Evolutionary conservation across 2,329 filamentous ascomycete genomes (phyloP).

Genomic region (Aspergillus amoenus): DNA sequence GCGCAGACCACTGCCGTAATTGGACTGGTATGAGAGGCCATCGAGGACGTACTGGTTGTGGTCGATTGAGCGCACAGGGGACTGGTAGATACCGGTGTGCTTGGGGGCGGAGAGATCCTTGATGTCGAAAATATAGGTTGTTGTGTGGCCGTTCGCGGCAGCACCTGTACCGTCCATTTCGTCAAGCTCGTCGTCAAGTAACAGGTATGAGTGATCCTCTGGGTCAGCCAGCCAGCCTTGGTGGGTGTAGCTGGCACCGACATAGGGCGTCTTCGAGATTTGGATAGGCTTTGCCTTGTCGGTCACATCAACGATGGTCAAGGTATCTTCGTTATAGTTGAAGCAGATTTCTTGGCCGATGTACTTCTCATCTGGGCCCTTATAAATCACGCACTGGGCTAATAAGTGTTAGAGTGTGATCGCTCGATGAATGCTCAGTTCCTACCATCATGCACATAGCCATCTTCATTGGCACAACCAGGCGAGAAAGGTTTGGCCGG

Average conservation of each 20-base stretch:
- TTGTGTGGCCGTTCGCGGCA: constrained; percentile 21
- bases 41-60: constrained; percentile 23
- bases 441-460: constrained; percentile 21
- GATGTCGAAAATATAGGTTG: constrained; percentile 22
- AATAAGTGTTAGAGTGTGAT: neutral
- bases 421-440: too few species aligned
- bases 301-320: constrained; percentile 21
- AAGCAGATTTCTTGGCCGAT: constrained; percentile 19
- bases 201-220: constrained; percentile 17
- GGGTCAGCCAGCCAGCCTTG: constrained; percentile 17
- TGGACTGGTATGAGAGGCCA: constrained; percentile 17
- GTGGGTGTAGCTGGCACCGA: constrained; percentile 19
- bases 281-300: constrained; percentile 15
- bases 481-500: constrained; percentile 17
- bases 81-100: constrained; percentile 20
- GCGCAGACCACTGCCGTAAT: constrained; percentile 21
- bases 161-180: constrained; percentile 15
- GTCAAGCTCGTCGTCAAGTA: constrained; percentile 21
- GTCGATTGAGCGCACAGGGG: constrained; percentile 19
- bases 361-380: constrained; percentile 16
- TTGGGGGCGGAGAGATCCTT: constrained; percentile 13
- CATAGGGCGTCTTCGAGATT: constrained; percentile 21
- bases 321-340: constrained; percentile 22
- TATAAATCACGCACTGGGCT: constrained; percentile 22
- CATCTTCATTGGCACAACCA: constrained; percentile 19